Base-by-base conservation (phyloP, 2,329 filamentous ascomycete species). In the Colletotrichum phormii region DNA sequence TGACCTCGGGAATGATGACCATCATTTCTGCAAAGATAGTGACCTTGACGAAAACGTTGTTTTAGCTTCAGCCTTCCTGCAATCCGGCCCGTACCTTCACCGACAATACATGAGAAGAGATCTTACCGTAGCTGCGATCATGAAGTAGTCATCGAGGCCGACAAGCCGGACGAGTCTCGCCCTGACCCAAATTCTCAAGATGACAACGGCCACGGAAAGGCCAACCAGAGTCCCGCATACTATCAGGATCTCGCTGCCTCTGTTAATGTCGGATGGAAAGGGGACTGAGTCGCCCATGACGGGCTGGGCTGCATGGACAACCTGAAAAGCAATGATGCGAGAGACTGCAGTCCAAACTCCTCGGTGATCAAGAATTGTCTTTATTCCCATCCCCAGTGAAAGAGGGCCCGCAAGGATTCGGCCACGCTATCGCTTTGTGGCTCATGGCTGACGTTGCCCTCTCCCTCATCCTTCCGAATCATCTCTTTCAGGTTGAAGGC, bases 221-320 rank as follows among this genome's bases (percentile, higher is more conserved):
- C 67, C 78, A 12, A 77, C 75, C 31, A 80, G 57, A 6, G 75
- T 75, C 18, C 78, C 78, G 70, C 78, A 78, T 59, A 79, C 72
- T 2, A 76, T 76, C 58, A 81, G 77, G 24, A 81, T 80, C 67
- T 80, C 75, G 4, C 78, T 77, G 1, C 79, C 79, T 64, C 78
- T 69, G 72, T 81, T 78, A n/a, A 77, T 60, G 64, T 81, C 77
- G 15, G 77, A 75, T 9, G 75, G 76, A 11, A 74, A 42, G n/a
- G 55, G 11, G 15, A 49, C 29, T 15, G 37, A 42, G 37, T 63
- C 37, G 49, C 46, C 63, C 35, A 15, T 51, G 61, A 2, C 6
- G 37, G 37, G n/a, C 26, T 33, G 15, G 53, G 26, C 53, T 42
- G 15, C 37, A 42, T 13, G 37, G 37, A 42, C 37, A 42, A 18